Percentiles rank a stretch among this genome's conserved stretches.
These are phyloP conservation scores for Scenedesmus sp. DNA, from an alignment of 163 green algal genomes.

Conservation along the genomic window DNA sequence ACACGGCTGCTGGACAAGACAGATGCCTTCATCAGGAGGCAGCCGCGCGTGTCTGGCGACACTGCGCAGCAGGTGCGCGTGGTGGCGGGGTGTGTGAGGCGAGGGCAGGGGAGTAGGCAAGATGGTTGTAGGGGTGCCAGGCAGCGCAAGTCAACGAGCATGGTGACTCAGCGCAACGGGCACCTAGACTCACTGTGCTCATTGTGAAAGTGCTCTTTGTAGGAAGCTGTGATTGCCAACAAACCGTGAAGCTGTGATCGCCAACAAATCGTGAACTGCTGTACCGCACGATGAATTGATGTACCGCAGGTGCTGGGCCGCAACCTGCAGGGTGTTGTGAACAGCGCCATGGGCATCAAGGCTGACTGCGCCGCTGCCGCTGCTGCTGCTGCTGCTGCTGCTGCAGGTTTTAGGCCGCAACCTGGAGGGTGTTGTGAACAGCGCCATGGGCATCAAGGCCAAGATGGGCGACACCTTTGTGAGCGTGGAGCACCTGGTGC, in stretches of 20 bases:
- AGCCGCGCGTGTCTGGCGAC: constrained; percentile 85
- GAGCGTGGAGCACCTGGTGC: constrained; percentile 94
- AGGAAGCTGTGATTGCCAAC: no score
- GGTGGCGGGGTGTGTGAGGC: neutral
- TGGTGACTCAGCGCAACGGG: no score
- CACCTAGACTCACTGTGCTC: no score
- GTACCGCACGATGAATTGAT: no score
- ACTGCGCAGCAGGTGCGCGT: constrained; percentile 68
- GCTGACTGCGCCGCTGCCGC: constrained; percentile 58
- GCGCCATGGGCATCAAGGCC: constrained; percentile 80
- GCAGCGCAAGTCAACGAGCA: no score
- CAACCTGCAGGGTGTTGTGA: constrained; percentile 91
- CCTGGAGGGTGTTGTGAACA: constrained; percentile 91
- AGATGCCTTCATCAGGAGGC: constrained; percentile 78
- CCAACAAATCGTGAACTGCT: no score
- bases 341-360: constrained; percentile 78
- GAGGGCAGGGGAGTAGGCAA: no score
- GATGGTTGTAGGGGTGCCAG: no score
- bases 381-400: neutral
- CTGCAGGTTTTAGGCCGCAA: constrained; percentile 90
- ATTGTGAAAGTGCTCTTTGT: no score
- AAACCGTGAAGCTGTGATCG: no score
- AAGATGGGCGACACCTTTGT: constrained; percentile 90
- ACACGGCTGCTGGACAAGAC: constrained; percentile 83
- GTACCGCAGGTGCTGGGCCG: constrained; percentile 84